Percentiles rank a stretch among this genome's conserved stretches.
Evolutionary conservation across 208 protist species (phyloP).

Genomic region (Leishmania guyanensis): DNA sequence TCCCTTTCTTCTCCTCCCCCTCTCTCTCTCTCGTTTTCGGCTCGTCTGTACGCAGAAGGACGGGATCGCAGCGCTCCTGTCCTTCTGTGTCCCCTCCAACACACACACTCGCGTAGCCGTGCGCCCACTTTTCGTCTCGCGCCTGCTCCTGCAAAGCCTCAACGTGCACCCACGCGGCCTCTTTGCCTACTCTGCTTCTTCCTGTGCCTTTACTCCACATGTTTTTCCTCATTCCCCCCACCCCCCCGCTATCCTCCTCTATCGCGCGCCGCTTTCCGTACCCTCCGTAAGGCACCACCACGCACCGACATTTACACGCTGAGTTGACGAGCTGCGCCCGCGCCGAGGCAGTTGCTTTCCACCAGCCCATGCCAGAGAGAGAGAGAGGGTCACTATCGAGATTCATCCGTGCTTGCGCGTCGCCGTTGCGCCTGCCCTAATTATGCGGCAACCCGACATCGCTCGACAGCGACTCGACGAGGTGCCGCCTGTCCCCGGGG

Average conservation of each 20-base stretch:
- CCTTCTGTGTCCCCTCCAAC: neutral
- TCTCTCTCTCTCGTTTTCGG: neutral
- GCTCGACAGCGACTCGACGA: neutral
- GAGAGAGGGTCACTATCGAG: neutral
- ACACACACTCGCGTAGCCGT: neutral
- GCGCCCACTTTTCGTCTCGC: neutral
- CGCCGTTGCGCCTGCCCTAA: neutral
- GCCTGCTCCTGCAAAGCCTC: neutral
- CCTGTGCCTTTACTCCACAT: neutral
- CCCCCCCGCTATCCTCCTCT: neutral
- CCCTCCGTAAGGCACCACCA: neutral
- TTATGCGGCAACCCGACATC: neutral
- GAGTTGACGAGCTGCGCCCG: neutral
- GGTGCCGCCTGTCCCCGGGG: neutral
- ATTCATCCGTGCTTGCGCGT: neutral
- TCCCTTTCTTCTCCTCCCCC: too few species aligned
- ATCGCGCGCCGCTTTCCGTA: neutral
- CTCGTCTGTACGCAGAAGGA: neutral
- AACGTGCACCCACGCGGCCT: neutral
- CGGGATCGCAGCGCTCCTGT: too few species aligned
- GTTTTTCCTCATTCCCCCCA: neutral
- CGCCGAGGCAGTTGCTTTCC: neutral
- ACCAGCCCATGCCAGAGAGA: neutral
- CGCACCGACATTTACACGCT: neutral
- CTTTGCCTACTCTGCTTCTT: neutral